These are phyloP conservation scores for Pelargonium fulgidum DNA, from an alignment of 441 rosid species.

Conservation along the genomic window DNA sequence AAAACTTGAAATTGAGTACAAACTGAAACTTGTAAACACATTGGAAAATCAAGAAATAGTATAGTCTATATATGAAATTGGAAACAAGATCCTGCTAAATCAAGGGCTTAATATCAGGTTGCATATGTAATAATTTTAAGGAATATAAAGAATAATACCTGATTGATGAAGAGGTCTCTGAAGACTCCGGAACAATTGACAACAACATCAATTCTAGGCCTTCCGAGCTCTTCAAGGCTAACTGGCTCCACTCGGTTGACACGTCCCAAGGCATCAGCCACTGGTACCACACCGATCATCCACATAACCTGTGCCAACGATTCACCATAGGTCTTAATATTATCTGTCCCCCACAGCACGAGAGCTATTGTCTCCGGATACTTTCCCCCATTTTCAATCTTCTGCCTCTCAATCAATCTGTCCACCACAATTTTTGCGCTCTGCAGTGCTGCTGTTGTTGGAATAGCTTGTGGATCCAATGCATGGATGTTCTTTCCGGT, in stretches of 20 bases:
- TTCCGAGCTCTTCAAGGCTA: slow-evolving; percentile 92
- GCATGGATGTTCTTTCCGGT: slow-evolving; percentile 99
- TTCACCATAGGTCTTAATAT: slow-evolving; percentile 87
- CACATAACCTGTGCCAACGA: slow-evolving; percentile 74
- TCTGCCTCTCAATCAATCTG: slow-evolving; percentile 85
- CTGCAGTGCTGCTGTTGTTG: slow-evolving; percentile 94
- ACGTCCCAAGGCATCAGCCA: slow-evolving; percentile 86
- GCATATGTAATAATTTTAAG: background rate
- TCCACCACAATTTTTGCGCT: slow-evolving; percentile 91
- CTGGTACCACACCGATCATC: slow-evolving; percentile 93
- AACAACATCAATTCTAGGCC: slow-evolving; percentile 96
- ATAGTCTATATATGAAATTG: background rate
- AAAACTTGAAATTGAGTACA: background rate
- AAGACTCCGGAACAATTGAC: slow-evolving; percentile 98
- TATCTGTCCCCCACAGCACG: slow-evolving; percentile 98
- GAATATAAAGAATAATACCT: slow-evolving; percentile 38
- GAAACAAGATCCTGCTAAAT: background rate
- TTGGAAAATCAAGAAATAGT: too few relatives aligned
- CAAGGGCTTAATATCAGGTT: too few relatives aligned
- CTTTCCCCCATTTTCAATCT: slow-evolving; percentile 77
- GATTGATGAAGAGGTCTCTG: slow-evolving; percentile 95
- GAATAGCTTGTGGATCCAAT: slow-evolving; percentile 93
- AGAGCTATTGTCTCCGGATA: slow-evolving; percentile 97
- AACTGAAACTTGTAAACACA: too few relatives aligned
- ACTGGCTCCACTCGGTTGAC: slow-evolving; percentile 88